Base-by-base conservation (phyloP, 169 alveolate species). In the Plasmodium gallinaceum region DNA sequence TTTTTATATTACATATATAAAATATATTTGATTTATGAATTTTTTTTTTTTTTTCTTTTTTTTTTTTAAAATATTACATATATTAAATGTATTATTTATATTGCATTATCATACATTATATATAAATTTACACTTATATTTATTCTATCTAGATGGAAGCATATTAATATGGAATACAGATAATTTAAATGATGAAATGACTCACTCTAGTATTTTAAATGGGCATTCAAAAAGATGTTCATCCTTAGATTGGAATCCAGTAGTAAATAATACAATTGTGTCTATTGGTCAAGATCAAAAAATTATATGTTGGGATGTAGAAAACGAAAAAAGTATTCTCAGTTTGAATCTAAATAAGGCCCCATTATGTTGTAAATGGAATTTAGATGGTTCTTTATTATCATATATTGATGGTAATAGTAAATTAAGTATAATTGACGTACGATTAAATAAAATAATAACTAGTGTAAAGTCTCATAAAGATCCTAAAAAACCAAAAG, bases 171-270 rank as follows among this genome's bases (percentile, higher is more conserved):
- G 39, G 39, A 32, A 32, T 32, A 32, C 39, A 32, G 80, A 75
- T n/a, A 72, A 85, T 7, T n/a, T 64, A 37, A 60, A 26, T 14
- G 92, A 74, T 18, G 46, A 88, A 58, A 58, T 46, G 22, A 62
- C 65, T 42, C 61, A 94, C 1, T 52, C 39, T 16, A 71, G 92
- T 22, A 92, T 87, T 65, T 83, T 93, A 26, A 74, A 68, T 18
- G 95, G 96, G 12, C 96, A 93, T 70, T 61, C 86, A 52, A 93
- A 88, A 87, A 93, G 92, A 70, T 88, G 88, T 42, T 83, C 94
- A 22, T 85, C 87, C 12, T 52, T 92, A n/a, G 88, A 74, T 68
- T 93, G 96, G 96, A 93, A 93, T 70, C 88, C 92, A 22, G 16
- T 87, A 26, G 88, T 85, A 26, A 93, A 93, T 61, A 88, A 58